These are phyloP conservation scores for Acidomyces sp. DNA, from an alignment of 495 filamentous ascomycete genomes.

Conservation along the genomic window DNA sequence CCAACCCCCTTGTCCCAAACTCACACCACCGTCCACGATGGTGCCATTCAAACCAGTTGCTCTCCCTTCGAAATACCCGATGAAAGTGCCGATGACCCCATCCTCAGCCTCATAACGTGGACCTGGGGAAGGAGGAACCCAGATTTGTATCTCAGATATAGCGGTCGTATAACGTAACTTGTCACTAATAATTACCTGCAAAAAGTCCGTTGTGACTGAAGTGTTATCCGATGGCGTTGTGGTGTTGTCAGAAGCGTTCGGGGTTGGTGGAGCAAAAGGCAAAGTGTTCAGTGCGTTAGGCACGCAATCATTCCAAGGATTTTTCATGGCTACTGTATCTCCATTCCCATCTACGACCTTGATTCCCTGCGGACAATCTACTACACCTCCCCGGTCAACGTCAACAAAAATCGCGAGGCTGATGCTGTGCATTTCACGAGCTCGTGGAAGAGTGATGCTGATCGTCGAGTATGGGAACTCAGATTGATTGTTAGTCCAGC, in stretches of 20 bases:
- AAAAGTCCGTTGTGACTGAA: conserved; percentile 13
- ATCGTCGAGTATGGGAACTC: conserved; percentile 28
- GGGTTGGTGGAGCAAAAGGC: conserved; percentile 19
- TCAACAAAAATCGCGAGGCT: conserved; percentile 32
- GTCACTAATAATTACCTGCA: conserved; percentile 12
- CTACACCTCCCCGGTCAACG: conserved; percentile 26
- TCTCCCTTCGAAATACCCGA: conserved; percentile 15
- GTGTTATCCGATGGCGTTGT: conserved; percentile 2
- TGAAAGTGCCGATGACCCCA: conserved; percentile 18
- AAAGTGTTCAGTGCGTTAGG: conserved; percentile 33
- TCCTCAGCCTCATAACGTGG: conserved; percentile 21
- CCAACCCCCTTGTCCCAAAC: conserved; percentile 11
- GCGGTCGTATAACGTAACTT: conserved; percentile 14
- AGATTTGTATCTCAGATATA: conserved; percentile 19
- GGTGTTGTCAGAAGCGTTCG: not conserved
- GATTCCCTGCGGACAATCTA: conserved; percentile 30
- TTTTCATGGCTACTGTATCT: conserved; percentile 19
- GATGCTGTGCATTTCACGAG: conserved; percentile 29
- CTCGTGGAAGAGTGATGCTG: conserved; percentile 31
- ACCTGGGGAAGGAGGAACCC: conserved; percentile 15
- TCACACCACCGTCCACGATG: conserved; percentile 18
- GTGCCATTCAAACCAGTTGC: conserved; percentile 17
- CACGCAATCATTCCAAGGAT: conserved; percentile 22
- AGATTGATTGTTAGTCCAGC: conserved; percentile 35
- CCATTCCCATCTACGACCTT: conserved; percentile 26